A percentile compares a stretch with the other conserved stretches of the same genome.
These are phyloP conservation scores for Alternaria postmessia DNA, from an alignment of 2,329 filamentous ascomycete species.

Conservation along the genomic window DNA sequence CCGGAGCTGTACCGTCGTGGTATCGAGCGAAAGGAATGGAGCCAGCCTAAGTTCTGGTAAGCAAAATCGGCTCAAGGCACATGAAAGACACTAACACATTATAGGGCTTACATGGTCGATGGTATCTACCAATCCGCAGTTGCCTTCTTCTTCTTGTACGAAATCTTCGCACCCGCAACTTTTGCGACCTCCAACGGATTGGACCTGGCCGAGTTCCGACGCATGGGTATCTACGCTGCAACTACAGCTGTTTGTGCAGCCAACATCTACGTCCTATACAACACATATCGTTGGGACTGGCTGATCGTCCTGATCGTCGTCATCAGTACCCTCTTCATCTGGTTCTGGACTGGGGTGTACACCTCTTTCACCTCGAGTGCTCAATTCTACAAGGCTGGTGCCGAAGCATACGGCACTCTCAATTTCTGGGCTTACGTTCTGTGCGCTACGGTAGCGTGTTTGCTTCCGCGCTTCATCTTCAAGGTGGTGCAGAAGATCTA, in stretches of 20 bases:
- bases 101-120: slow-evolving; percentile 84
- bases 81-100: slow-evolving; percentile 21
- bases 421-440: slow-evolving; percentile 88
- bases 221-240: slow-evolving; percentile 87
- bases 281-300: slow-evolving; percentile 99
- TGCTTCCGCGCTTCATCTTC: slow-evolving; percentile 85
- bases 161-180: slow-evolving; percentile 74
- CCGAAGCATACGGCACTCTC: slow-evolving; percentile 80
- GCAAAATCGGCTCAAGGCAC: slow-evolving; percentile 39
- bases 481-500: slow-evolving; percentile 95
- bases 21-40: slow-evolving; percentile 97
- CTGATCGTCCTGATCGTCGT: slow-evolving; percentile 82
- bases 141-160: slow-evolving; percentile 90
- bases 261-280: slow-evolving; percentile 94
- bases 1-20: slow-evolving; percentile 94
- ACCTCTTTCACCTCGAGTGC: slow-evolving; percentile 66
- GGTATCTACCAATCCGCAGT: slow-evolving; percentile 94
- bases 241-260: slow-evolving; percentile 86
- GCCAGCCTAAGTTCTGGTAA: slow-evolving; percentile 94
- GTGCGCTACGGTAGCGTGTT: slow-evolving; percentile 79
- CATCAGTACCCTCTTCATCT: slow-evolving; percentile 86
- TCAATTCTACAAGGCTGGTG: slow-evolving; percentile 78
- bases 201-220: slow-evolving; percentile 78
- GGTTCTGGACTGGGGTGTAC: slow-evolving; percentile 95
- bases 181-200: slow-evolving; percentile 77